These are phyloP conservation scores for Arctium minus DNA, from an alignment of 129 eudicot species.

Conservation along the genomic window DNA sequence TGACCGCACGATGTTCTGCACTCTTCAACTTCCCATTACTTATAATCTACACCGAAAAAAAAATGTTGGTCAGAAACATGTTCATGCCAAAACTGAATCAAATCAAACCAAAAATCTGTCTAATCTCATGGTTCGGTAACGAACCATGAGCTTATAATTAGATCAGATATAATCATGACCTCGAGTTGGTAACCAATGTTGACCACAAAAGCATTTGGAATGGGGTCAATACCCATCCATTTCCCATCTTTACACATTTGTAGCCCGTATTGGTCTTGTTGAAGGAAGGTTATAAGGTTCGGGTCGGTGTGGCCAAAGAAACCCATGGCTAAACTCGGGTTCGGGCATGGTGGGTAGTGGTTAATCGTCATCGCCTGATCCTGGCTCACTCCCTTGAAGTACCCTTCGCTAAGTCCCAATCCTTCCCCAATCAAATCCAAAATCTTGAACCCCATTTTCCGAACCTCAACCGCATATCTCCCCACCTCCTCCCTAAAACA, in stretches of 20 bases:
- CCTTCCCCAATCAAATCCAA: constrained; percentile 44
- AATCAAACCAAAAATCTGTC: neutral
- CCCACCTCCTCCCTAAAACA: constrained; percentile 34
- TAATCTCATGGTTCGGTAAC: neutral
- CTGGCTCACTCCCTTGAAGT: constrained; percentile 23
- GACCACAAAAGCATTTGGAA: constrained; percentile 59
- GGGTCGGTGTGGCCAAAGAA: constrained; percentile 39
- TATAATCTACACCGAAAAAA: constrained; percentile 25
- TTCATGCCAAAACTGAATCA: neutral
- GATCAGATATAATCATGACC: constrained; percentile 7
- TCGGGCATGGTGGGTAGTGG: constrained; percentile 42
- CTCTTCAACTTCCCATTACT: constrained; percentile 47
- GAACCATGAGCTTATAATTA: neutral
- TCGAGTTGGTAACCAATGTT: constrained; percentile 45
- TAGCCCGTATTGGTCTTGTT: constrained; percentile 43
- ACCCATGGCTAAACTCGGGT: constrained; percentile 53
- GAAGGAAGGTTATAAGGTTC: constrained; percentile 41
- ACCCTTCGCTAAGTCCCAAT: constrained; percentile 34
- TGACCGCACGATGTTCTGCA: constrained; percentile 42
- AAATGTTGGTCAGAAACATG: neutral
- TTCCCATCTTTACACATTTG: constrained; percentile 37
- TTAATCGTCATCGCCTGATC: constrained; percentile 28
- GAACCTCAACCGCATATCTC: constrained; percentile 21
- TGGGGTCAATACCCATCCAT: constrained; percentile 45
- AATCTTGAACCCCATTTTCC: constrained; percentile 32